phyloP scores from a whole-genome alignment of 2,329 filamentous ascomycete genomes.

The Colletotrichum spinosum region DNA sequence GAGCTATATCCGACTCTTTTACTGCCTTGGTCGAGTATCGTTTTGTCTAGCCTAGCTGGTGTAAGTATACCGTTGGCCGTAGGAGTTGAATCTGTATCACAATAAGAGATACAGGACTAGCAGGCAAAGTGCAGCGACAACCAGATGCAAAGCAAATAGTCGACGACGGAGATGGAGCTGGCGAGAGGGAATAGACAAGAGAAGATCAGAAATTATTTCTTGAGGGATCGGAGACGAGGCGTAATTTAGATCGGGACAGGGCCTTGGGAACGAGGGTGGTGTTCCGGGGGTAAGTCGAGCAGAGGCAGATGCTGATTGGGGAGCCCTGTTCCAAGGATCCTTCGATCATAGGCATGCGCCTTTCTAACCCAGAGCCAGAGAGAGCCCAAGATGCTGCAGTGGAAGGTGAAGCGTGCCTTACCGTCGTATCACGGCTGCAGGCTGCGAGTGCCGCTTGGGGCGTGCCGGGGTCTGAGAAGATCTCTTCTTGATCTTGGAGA shows the following conservation, averaged over 20 bases:
- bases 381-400: slow-evolving; percentile 5
- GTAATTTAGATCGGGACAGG: slow-evolving; percentile 35
- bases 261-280: slow-evolving; percentile 16
- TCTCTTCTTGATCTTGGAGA: slow-evolving; percentile 24
- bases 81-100: too few species aligned
- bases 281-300: neutral
- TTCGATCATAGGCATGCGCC: slow-evolving; percentile 28
- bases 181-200: slow-evolving; percentile 13
- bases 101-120: too few species aligned
- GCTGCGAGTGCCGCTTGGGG: slow-evolving; percentile 27
- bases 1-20: too few species aligned
- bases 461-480: slow-evolving; percentile 22
- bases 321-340: slow-evolving; percentile 29
- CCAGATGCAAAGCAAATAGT: neutral
- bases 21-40: too few species aligned
- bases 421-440: slow-evolving; percentile 20
- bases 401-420: slow-evolving; percentile 8
- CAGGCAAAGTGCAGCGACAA: neutral
- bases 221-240: slow-evolving; percentile 26
- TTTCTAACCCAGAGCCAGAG: neutral
- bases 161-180: neutral
- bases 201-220: neutral
- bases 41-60: too few species aligned
- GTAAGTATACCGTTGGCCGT: too few species aligned
- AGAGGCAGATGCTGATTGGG: slow-evolving; percentile 33